Evolutionary conservation across 768 basidiomycete genomes (phyloP), one percentile per base, ranked within the genome.

Genomic region (Pilatotrama ljubarskyi): DNA sequence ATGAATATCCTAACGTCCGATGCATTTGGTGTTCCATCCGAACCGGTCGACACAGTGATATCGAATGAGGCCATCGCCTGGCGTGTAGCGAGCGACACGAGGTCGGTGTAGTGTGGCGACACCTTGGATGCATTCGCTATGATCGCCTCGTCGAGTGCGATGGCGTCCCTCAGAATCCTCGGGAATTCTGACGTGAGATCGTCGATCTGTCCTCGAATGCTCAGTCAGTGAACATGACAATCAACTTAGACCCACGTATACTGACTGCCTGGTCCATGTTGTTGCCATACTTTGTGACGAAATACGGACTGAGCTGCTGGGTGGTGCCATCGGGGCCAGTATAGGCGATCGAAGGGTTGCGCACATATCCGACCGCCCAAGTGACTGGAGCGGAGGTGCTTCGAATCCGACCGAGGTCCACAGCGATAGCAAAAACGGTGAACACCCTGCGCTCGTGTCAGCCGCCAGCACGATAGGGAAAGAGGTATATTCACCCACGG

Each of bases 321-420:
- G 36, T 17, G 5, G 26, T 35, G 8, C 66, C 64, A 8, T 41
- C 26, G 2, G 66, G 29, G 0, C 53, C 61, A 9, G 59, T 66
- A 36, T 69, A 73, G 36, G 55, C 43, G 50, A 72, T 58, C 0
- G 66, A 64, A 3, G 69, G 70, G 41, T 74, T 66, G 9, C 70
- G 60, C 2, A 68, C 59, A 48, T 64, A 66, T 7, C 73, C 72
- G 13, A 74, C 58, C 0, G 69, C 55, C 70, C 71, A 73, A 1
- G 70, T 66, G 11, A 69, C 56, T 0, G 73, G 66, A 1, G 29
- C 41, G 10, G 58, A 47, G 0, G 67, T 69, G 20, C 48, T 42
- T 17, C 37, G 38, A 18, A 72, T 68, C 10, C 3, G 57, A 1
- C 73, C 72, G 6, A 73, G 67, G 42, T 73, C 66, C 2, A 64